Evolutionary conservation across 1,139 yeast genomes (phyloP).

Genomic region (Saccharomyces pastorianus): DNA sequence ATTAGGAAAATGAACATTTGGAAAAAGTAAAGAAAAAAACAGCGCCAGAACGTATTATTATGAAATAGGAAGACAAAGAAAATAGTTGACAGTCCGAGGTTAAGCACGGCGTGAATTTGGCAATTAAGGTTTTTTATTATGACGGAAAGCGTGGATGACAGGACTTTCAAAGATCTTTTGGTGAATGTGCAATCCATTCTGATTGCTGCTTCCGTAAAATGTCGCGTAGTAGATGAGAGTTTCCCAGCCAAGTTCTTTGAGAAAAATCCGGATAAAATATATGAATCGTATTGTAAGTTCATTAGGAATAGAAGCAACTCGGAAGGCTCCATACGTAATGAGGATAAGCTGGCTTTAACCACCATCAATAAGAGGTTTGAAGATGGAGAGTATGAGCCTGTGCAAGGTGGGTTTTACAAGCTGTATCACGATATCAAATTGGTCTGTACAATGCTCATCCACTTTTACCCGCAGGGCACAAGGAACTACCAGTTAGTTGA

Average conservation of each 20-base stretch:
- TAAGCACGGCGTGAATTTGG: conserved; percentile 3
- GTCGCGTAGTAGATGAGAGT: conserved; percentile 34
- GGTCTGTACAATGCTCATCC: conserved; percentile 47
- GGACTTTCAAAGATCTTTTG: neutral
- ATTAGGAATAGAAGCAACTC: conserved; percentile 24
- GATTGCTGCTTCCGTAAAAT: conserved; percentile 26
- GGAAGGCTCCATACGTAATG: conserved; percentile 24
- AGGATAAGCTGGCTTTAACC: conserved; percentile 25
- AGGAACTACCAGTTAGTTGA: conserved; percentile 51
- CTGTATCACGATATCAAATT: conserved; percentile 72
- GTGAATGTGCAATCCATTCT: conserved; percentile 2
- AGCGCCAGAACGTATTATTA: neutral
- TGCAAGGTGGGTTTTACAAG: conserved; percentile 36
- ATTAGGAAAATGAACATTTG: neutral
- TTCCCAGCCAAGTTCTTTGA: conserved; percentile 46
- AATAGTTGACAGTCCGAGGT: neutral
- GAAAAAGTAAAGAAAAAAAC: neutral
- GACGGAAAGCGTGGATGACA: conserved; percentile 4
- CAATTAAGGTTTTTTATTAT: conserved; percentile 10
- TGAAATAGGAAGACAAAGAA: neutral
- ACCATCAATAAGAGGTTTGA: conserved; percentile 32
- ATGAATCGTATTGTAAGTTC: conserved; percentile 37
- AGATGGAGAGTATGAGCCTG: conserved; percentile 35
- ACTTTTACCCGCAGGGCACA: conserved; percentile 48
- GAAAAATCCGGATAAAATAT: conserved; percentile 37